Evolutionary conservation across 495 filamentous ascomycete species (phyloP).

Genomic region (Coniosporium apollinis): DNA sequence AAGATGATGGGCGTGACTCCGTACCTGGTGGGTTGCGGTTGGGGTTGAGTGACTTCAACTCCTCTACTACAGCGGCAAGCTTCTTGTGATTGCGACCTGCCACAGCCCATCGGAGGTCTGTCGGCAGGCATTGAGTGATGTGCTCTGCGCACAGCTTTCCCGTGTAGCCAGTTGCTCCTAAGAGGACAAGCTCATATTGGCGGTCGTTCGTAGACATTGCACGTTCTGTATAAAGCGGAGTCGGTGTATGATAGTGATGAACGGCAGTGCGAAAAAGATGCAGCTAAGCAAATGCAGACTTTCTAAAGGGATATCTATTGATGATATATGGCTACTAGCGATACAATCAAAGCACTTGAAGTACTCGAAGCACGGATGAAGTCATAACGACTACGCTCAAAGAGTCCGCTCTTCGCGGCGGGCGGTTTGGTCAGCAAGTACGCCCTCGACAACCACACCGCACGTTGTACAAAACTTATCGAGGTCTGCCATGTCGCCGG

Average conservation of each 20-base stretch:
- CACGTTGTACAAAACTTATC: too few relatives aligned
- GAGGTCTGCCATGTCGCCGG: too few relatives aligned
- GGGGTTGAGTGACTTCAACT: slow-evolving; percentile 46
- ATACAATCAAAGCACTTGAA: too few relatives aligned
- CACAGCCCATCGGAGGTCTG: slow-evolving; percentile 74
- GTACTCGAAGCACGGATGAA: too few relatives aligned
- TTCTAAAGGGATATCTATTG: too few relatives aligned
- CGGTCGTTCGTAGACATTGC: slow-evolving; percentile 28
- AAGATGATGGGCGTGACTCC: background rate
- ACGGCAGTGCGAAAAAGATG: too few relatives aligned
- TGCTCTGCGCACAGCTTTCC: slow-evolving; percentile 63
- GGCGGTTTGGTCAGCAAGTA: background rate
- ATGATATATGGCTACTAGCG: too few relatives aligned
- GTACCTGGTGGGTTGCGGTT: slow-evolving; percentile 55
- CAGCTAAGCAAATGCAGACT: background rate
- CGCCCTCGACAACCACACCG: slow-evolving; percentile 17
- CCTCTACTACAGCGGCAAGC: slow-evolving; percentile 47
- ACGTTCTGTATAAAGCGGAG: too few relatives aligned
- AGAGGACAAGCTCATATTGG: slow-evolving; percentile 68
- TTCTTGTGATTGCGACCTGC: slow-evolving; percentile 66
- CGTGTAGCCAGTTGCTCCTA: slow-evolving; percentile 80
- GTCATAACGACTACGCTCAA: too few relatives aligned
- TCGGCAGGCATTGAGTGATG: slow-evolving; percentile 56
- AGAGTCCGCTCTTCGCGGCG: too few relatives aligned
- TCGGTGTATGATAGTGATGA: too few relatives aligned